phyloP scores from a whole-genome alignment of 495 filamentous ascomycete genomes.

The Beverwykella pulmonaria region DNA sequence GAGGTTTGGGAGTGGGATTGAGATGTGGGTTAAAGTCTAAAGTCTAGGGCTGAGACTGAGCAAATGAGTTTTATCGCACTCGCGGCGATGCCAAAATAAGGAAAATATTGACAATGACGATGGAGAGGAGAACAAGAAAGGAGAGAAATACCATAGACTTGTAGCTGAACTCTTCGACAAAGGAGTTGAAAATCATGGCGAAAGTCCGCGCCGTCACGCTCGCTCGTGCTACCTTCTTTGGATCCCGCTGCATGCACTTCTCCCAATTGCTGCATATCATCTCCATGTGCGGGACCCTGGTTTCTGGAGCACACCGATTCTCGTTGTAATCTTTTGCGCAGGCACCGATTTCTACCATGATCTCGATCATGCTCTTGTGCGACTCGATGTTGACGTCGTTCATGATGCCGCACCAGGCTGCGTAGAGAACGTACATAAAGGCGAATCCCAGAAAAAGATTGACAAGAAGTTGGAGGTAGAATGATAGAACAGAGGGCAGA shows the following conservation, averaged over 20 bases:
- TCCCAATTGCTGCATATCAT: slow-evolving; percentile 76
- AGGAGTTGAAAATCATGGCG: slow-evolving; percentile 76
- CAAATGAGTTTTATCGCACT: not conserved
- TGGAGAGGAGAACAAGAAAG: slow-evolving; percentile 19
- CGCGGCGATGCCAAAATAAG: not conserved
- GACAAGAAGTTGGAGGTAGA: slow-evolving; percentile 79
- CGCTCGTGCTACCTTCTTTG: slow-evolving; percentile 65
- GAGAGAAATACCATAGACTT: slow-evolving; percentile 65
- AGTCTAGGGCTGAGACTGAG: not conserved
- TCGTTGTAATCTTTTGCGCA: slow-evolving; percentile 71
- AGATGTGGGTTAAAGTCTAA: not conserved
- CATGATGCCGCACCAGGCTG: slow-evolving; percentile 69
- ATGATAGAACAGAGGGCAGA: slow-evolving; percentile 82
- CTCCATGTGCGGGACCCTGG: slow-evolving; percentile 72
- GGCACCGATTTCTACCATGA: slow-evolving; percentile 69
- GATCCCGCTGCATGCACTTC: slow-evolving; percentile 79
- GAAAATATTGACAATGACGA: not conserved
- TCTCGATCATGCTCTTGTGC: slow-evolving; percentile 61
- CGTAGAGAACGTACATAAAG: slow-evolving; percentile 70
- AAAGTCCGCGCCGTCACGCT: slow-evolving; percentile 73
- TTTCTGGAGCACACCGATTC: slow-evolving; percentile 68
- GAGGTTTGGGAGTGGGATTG: not conserved
- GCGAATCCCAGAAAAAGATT: slow-evolving; percentile 72
- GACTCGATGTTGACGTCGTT: slow-evolving; percentile 74
- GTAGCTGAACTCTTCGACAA: slow-evolving; percentile 70